Percentiles rank a stretch among this genome's conserved stretches.
Conservation (phyloP, 257 asterid species). For the Nemophila menziesii region DNA sequence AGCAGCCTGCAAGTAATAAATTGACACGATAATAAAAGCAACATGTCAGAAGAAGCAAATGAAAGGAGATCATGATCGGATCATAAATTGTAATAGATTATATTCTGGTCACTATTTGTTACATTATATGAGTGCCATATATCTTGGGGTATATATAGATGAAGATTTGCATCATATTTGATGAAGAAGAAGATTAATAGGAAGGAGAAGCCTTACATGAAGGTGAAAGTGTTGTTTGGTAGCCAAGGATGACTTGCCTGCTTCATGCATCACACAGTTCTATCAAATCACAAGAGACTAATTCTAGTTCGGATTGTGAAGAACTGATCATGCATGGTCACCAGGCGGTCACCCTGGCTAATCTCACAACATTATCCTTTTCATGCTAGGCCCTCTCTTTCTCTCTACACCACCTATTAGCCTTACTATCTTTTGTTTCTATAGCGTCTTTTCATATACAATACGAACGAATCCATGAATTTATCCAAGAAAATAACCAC, state of each 20-base stretch:
- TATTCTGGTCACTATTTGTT: too few species aligned
- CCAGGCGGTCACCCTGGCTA: conserved; percentile 48
- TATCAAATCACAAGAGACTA: background rate
- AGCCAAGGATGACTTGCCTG: conserved; percentile 11
- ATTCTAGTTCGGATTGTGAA: background rate
- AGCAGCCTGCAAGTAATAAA: too few species aligned
- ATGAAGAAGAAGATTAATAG: background rate
- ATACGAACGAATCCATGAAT: too few species aligned
- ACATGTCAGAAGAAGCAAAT: too few species aligned
- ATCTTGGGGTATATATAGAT: too few species aligned
- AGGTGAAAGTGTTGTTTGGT: background rate
- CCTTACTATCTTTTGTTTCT: too few species aligned
- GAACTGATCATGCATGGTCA: conserved; percentile 5
- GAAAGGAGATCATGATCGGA: too few species aligned
- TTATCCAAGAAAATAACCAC: too few species aligned
- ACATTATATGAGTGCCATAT: too few species aligned
- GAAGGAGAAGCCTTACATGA: conserved; percentile 15
- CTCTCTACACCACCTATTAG: conserved; percentile 2
- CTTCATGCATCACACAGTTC: background rate
- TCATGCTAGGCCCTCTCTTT: conserved; percentile 36
- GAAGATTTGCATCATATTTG: background rate
- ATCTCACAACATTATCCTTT: conserved; percentile 21
- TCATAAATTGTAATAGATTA: too few species aligned
- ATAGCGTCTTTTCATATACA: too few species aligned
- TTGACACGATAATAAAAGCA: too few species aligned